Percentiles rank a stretch among this genome's conserved stretches.
These are phyloP conservation scores for Colletotrichum cuscutae DNA, from an alignment of 2,329 filamentous ascomycete genomes.

Conservation along the genomic window DNA sequence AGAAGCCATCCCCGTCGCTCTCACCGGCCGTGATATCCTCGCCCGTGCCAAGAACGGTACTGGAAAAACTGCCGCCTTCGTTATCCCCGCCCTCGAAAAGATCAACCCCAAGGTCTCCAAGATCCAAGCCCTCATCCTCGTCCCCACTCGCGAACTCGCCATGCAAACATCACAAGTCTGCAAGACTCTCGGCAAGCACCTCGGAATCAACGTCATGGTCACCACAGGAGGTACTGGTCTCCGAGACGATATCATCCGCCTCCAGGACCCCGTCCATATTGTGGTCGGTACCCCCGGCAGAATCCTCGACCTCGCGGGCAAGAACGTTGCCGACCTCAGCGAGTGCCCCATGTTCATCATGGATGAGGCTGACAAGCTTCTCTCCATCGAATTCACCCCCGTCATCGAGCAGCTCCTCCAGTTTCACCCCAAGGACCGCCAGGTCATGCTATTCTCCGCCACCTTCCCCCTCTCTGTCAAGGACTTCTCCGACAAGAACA, in stretches of 20 bases:
- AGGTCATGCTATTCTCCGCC: conserved; percentile 99
- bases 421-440: conserved; percentile 96
- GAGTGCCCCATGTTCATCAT: conserved; percentile 99
- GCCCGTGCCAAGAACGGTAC: conserved; percentile 98
- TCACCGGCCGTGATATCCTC: conserved; percentile 94
- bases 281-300: conserved; percentile 96
- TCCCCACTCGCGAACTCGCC: conserved; percentile 95
- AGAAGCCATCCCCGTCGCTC: conserved; percentile 96
- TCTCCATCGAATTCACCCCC: conserved; percentile 96
- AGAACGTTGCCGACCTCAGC: conserved; percentile 94
- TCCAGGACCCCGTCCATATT: conserved; percentile 95
- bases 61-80: conserved; percentile 97
- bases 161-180: conserved; percentile 99
- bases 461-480: conserved; percentile 98
- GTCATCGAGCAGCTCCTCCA: conserved; percentile 96
- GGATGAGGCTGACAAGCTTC: conserved; percentile 98
- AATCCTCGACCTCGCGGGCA: conserved; percentile 95
- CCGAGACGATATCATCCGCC: conserved; percentile 94
- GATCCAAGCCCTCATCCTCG: conserved; percentile 95
- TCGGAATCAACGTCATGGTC: conserved; percentile 99
- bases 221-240: conserved; percentile 96
- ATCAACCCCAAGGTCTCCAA: conserved; percentile 98
- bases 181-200: conserved; percentile 97
- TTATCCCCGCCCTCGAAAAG: conserved; percentile 93
- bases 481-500: conserved; percentile 98